Evolutionary conservation across 257 asterid genomes (phyloP).

Genomic region (Solanum rostratum): DNA sequence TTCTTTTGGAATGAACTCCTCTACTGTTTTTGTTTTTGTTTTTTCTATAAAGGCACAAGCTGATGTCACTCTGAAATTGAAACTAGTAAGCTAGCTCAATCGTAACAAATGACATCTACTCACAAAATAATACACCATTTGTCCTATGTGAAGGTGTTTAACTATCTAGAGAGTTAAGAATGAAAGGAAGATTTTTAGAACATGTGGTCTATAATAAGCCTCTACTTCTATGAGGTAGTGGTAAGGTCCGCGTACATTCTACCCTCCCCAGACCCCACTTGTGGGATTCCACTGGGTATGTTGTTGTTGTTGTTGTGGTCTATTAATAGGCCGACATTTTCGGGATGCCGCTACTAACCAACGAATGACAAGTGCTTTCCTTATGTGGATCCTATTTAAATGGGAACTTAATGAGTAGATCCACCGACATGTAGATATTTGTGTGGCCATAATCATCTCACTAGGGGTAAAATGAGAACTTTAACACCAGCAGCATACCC

Average conservation of each 20-base stretch:
- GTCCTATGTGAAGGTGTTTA: not conserved
- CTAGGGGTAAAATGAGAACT: not conserved
- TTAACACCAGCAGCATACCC: too few relatives aligned
- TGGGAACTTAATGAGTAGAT: too few relatives aligned
- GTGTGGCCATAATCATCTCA: not conserved
- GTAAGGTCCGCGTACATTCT: too few relatives aligned
- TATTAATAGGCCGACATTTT: not conserved
- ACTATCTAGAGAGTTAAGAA: not conserved
- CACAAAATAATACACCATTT: not conserved
- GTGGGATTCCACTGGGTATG: too few relatives aligned
- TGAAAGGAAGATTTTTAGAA: not conserved
- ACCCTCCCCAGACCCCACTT: too few relatives aligned
- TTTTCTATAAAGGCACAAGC: not conserved
- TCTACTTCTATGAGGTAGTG: too few relatives aligned
- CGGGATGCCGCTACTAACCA: too few relatives aligned
- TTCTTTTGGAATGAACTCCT: not conserved
- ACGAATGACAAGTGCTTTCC: too few relatives aligned
- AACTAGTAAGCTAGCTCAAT: not conserved
- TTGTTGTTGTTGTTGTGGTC: too few relatives aligned
- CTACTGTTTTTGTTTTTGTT: not conserved
- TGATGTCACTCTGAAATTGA: not conserved
- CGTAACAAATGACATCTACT: not conserved
- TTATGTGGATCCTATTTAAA: too few relatives aligned
- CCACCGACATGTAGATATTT: not conserved
- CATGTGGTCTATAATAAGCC: not conserved